A percentile compares a stretch with the other conserved stretches of the same genome.
phyloP scores from a whole-genome alignment of 73 alveolate species.

The Loxodes magnus region DNA sequence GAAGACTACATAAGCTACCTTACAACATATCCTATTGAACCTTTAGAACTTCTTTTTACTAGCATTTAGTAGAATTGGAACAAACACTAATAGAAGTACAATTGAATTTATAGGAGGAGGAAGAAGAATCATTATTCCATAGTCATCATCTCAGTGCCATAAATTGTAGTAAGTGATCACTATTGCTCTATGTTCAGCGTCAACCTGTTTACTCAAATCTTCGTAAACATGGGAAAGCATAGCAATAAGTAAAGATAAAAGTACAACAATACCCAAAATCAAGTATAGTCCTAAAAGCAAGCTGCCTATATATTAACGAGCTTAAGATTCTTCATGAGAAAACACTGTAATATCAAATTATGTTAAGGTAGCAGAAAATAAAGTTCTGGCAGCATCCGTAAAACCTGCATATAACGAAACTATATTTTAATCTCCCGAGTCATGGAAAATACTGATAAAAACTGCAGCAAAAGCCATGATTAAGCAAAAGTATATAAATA shows the following conservation, averaged over 20 bases:
- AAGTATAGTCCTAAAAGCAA: conserved; percentile 35
- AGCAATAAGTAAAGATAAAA: conserved; percentile 40
- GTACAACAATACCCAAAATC: conserved; percentile 38
- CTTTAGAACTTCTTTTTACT: neutral
- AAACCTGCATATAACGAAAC: neutral
- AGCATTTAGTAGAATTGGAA: neutral
- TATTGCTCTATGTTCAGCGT: conserved; percentile 46
- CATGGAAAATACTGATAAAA: neutral
- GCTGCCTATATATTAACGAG: conserved; percentile 15
- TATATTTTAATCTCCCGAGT: neutral
- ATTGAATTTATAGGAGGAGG: conserved; percentile 41
- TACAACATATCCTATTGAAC: neutral
- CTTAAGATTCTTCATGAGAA: neutral
- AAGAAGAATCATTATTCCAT: conserved; percentile 38
- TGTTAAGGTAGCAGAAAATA: too few relatives aligned
- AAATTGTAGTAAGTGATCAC: conserved; percentile 38
- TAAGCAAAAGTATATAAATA: neutral
- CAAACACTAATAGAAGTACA: neutral
- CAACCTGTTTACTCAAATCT: conserved; percentile 37
- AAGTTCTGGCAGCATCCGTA: neutral
- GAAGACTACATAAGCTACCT: neutral
- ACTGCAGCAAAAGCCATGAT: conserved; percentile 2
- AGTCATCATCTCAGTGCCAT: conserved; percentile 47
- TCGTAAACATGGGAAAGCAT: conserved; percentile 45
- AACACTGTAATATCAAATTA: too few relatives aligned